Conservation (phyloP, 129 eudicot genomes). For the Saposhnikovia divaricata region DNA sequence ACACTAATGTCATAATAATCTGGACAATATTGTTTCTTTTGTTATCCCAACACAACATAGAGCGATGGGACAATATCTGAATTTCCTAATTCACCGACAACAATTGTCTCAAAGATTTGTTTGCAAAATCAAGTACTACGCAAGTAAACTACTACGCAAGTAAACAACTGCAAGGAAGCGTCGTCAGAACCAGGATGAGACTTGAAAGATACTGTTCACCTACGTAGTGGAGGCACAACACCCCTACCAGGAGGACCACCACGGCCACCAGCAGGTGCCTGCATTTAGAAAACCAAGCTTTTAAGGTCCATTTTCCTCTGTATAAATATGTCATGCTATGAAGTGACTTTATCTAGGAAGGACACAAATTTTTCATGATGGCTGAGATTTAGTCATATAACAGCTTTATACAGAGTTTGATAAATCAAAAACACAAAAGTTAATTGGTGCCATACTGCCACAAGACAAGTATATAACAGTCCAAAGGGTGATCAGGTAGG, state of each 20-base stretch:
- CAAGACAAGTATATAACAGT: too few species aligned
- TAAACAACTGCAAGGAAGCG: conserved; percentile 1
- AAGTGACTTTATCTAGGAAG: neutral
- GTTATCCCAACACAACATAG: neutral
- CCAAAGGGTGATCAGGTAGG: neutral
- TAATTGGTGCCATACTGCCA: neutral
- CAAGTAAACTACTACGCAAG: neutral
- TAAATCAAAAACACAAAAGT: neutral
- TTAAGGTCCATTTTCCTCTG: neutral
- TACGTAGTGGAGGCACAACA: conserved; percentile 50
- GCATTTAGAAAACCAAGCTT: conserved; percentile 21
- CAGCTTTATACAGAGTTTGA: neutral
- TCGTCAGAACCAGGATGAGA: conserved; percentile 8
- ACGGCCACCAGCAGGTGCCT: conserved; percentile 91
- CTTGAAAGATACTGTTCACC: conserved; percentile 26
- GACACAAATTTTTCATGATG: neutral
- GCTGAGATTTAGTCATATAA: neutral
- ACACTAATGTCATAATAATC: neutral
- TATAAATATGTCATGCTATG: neutral
- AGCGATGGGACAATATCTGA: neutral
- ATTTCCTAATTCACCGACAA: neutral
- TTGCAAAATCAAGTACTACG: neutral
- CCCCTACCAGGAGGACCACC: conserved; percentile 77
- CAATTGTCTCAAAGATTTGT: neutral
- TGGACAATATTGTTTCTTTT: neutral